Percentiles rank a stretch among this genome's conserved stretches.
These are phyloP conservation scores for Teratosphaeriaceae sp. DNA, from an alignment of 2,329 filamentous ascomycete genomes.

Conservation along the genomic window DNA sequence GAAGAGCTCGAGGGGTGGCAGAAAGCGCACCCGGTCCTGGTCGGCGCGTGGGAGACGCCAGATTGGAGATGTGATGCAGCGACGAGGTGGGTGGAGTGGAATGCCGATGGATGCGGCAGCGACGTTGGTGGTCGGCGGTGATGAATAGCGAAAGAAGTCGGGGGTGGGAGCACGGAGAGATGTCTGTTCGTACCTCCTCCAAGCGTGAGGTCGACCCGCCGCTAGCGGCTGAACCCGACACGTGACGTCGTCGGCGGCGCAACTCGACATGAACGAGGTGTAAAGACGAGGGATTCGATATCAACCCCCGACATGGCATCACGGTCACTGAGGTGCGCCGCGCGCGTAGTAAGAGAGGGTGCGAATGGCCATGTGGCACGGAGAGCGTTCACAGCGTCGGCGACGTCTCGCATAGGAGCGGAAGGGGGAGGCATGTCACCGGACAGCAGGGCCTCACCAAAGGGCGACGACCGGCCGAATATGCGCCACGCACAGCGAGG, in stretches of 20 bases:
- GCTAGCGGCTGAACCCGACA: no score
- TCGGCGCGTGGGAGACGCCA: neutral
- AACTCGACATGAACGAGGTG: no score
- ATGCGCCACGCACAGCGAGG: constrained; percentile 38
- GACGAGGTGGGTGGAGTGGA: neutral
- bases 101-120: neutral
- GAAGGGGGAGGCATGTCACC: neutral
- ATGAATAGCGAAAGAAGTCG: neutral
- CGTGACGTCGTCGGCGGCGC: neutral
- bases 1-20: neutral
- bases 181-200: no score
- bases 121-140: neutral
- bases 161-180: neutral
- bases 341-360: constrained; percentile 1
- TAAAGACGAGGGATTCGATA: no score
- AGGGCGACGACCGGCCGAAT: constrained; percentile 35
- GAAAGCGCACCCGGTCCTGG: constrained; percentile 5
- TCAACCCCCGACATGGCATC: constrained; percentile 4
- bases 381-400: constrained; percentile 33
- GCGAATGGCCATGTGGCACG: neutral
- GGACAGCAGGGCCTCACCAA: neutral
- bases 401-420: constrained; percentile 13
- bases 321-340: constrained; percentile 8
- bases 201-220: no score
- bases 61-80: neutral